These are phyloP conservation scores for Funneliformis caledonium DNA, from an alignment of 371 early-diverging fungal species.

Conservation along the genomic window DNA sequence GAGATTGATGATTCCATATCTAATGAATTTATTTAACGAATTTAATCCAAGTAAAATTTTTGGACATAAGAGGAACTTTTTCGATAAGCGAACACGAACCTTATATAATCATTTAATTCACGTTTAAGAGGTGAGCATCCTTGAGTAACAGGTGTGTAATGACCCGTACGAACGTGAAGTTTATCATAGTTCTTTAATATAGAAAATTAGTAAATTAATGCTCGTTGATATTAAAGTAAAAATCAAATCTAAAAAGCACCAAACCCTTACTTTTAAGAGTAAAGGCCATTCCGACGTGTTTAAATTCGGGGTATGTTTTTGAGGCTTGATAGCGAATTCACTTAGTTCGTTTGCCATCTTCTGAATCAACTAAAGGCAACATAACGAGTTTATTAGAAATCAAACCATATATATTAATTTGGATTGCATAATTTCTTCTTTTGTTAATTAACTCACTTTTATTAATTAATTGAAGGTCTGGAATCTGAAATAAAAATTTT, in stretches of 20 bases:
- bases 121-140: slow-evolving; percentile 97
- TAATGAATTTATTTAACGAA: background rate
- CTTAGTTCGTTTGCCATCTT: slow-evolving; percentile 8
- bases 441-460: no score
- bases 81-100: slow-evolving; percentile 55
- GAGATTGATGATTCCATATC: slow-evolving; percentile 97
- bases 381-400: no score
- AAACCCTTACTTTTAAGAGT: slow-evolving; percentile 78
- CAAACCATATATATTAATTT: no score
- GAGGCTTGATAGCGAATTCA: slow-evolving; percentile 73
- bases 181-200: slow-evolving; percentile 91
- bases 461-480: no score
- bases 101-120: slow-evolving; percentile 89
- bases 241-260: background rate
- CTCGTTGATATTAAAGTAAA: background rate
- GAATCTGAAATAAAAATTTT: no score
- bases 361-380: no score
- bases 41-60: background rate
- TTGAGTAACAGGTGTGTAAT: slow-evolving; percentile 97
- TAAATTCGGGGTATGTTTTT: slow-evolving; percentile 74
- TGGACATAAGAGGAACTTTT: background rate
- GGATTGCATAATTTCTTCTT: no score
- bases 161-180: slow-evolving; percentile 95
- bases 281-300: slow-evolving; percentile 97
- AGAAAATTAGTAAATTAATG: slow-evolving; percentile 6